Base-by-base conservation (phyloP, 2,329 filamentous ascomycete genomes). In the Elsinoe batatas region DNA sequence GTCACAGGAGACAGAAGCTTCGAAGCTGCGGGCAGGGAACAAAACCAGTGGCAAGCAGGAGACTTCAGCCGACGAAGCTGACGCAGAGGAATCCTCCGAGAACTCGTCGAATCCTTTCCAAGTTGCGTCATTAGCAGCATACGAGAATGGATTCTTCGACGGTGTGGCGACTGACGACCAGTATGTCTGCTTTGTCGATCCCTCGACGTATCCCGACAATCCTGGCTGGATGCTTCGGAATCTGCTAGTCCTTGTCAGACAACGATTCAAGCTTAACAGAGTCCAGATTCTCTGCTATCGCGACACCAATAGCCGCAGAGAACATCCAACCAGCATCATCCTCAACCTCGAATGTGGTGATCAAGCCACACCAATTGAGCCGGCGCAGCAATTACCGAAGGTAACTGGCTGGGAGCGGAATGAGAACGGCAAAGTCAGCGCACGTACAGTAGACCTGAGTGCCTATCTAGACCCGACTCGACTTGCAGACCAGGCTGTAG, bases 381-480 rank as follows among this genome's bases (percentile, higher is more conserved):
- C 56, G 12, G 64, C 67, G 12, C 47, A 54, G 30, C 42, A 57
- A 20, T 32, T 53, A 11, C 91, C 93, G 50, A 96, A 94, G 68
- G 84, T 93, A 10, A 95, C 91, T 1, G 93, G 93, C 18, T 98
- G 93, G 93, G 93, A 97, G 71, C 83, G 91, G 54, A 89, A 90
- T 59, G 78, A 82, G 15, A 77, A 80, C 20, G 85, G 87, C 22
- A 95, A 94, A 67, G 75, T 97, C 15, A 81, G 82, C 15, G 83
- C 87, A 13, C 84, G 87, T 61, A 79, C 85, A 15, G 88, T 89
- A 12, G 89, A 94, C 64, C 77, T 98, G 7, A 86, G 87, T 17
- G 89, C 93, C 64, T 95, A 95, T 64, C 91, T 98, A 86, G 91
- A 98, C 66, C 91, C 93, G 5, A 76, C 79, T 33, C 84, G 84